Conservation (phyloP, 192 early-diverging fungal species). For the Mortierella antarctica region DNA sequence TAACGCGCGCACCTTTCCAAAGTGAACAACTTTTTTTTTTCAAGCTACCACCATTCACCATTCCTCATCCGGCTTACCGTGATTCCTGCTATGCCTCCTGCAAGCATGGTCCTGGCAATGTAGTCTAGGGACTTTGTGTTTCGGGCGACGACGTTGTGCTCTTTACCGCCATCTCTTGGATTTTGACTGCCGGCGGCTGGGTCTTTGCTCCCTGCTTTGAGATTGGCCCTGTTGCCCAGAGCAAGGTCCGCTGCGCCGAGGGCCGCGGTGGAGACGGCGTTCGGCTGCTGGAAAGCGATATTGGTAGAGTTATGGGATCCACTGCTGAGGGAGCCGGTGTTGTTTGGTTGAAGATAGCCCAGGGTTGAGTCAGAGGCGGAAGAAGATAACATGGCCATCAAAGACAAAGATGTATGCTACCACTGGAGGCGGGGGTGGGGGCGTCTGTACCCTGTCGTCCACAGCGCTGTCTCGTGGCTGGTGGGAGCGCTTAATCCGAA, state of each 20-base stretch:
- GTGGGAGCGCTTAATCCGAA: no score
- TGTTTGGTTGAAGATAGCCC: constrained; percentile 26
- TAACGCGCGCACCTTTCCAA: no score
- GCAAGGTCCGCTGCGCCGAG: background rate
- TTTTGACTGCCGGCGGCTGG: background rate
- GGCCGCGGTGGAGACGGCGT: background rate
- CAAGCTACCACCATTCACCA: background rate
- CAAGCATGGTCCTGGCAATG: constrained; percentile 58
- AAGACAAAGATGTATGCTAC: background rate
- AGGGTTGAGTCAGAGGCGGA: constrained; percentile 25
- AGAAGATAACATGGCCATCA: constrained; percentile 35
- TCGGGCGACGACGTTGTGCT: background rate
- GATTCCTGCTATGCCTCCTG: constrained; percentile 64
- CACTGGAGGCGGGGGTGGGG: background rate
- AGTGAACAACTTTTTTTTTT: no score
- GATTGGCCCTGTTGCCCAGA: background rate
- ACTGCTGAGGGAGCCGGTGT: constrained; percentile 15
- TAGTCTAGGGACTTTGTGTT: constrained; percentile 59
- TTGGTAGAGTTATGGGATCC: background rate
- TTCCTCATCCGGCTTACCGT: constrained; percentile 37
- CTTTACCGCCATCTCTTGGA: constrained; percentile 3
- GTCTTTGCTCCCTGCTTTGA: background rate
- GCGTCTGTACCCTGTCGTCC: background rate
- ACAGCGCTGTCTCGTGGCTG: no score
- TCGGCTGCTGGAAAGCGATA: background rate